Evolutionary conservation across 768 basidiomycete genomes (phyloP), one percentile per base, ranked within the genome.

Genomic region (Rhodosporidiobolus sp.): DNA sequence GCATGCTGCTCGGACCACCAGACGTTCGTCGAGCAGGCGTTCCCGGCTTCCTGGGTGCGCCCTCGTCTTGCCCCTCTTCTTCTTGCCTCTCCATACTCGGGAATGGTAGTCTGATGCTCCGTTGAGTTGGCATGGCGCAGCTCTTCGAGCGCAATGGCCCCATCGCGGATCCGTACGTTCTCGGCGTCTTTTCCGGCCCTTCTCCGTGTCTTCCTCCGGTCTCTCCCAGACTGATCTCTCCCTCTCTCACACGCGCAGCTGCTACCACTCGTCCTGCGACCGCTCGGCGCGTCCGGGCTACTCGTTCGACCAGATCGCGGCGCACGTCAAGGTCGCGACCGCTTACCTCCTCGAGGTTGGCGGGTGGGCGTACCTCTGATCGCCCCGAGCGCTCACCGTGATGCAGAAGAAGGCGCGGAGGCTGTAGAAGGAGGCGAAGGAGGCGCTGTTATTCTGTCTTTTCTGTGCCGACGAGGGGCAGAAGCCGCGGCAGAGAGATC

Each of bases 1-100:
- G 80, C 78, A 0, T 80, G 80, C 64, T 80, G 79, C 69, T 74
- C 72, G 4, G 79, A 80, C 64, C 79, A 79, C 63, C 73, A 75
- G 52, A 53, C 30, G 2, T 79, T 75, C 52, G 73, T 65, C 43
- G 38, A 65, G 53, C 30, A 72, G 4, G 69, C 69, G 1, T 73
- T 66, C 61, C 72, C 76, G 8, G 45, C 65, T 0, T 75, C 77
- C 1, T 76, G 76, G 77, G 70, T 76, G 26, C 35, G 66, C 24
- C 30, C 54, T 14, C 60, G 4, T 30, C 45, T 16, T 28, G 12
- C 52, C 28, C 2, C 52, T 52, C n/a, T 26, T 53, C 34, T 20
- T 35, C 46, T 67, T 17, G n/a, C 34, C 16, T 12, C 6, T 32
- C 10, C 24, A n/a, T 52, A 48, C 8, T 19, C 45, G n/a, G 8